These are phyloP conservation scores for Leptographium lundbergii DNA, from an alignment of 2,329 filamentous ascomycete species.

Conservation along the genomic window DNA sequence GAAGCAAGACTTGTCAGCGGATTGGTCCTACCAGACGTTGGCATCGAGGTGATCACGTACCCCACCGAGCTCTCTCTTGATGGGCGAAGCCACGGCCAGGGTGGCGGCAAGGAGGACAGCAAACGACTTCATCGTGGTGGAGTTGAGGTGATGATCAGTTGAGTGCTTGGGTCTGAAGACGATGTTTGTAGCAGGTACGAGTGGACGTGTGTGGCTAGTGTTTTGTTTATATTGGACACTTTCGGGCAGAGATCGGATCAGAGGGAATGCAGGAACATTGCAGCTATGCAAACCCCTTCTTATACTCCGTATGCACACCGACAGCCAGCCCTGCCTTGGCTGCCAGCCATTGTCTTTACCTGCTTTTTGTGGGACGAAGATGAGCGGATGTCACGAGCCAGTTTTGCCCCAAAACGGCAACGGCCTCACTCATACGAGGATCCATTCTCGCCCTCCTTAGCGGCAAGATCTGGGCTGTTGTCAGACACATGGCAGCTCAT, in stretches of 20 bases:
- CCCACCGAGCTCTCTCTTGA: slow-evolving; percentile 32
- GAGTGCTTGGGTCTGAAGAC: neutral
- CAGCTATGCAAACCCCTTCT: neutral
- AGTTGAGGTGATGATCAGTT: neutral
- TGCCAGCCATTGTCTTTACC: neutral
- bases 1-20: neutral
- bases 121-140: slow-evolving; percentile 9
- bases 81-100: slow-evolving; percentile 12
- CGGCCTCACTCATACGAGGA: neutral
- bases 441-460: neutral
- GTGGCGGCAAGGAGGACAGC: slow-evolving; percentile 4
- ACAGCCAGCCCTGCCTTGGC: neutral
- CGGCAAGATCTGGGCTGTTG: neutral
- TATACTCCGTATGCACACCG: neutral
- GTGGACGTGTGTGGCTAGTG: no score
- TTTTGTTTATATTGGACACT: neutral
- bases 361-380: neutral
- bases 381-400: neutral
- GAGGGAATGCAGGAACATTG: neutral
- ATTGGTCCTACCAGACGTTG: neutral
- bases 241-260: neutral
- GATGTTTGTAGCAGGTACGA: no score
- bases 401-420: neutral
- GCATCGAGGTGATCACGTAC: slow-evolving; percentile 21
- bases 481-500: neutral